These are phyloP conservation scores for Tritrichomonas musculus DNA, from an alignment of 208 protist species.

Conservation along the genomic window DNA sequence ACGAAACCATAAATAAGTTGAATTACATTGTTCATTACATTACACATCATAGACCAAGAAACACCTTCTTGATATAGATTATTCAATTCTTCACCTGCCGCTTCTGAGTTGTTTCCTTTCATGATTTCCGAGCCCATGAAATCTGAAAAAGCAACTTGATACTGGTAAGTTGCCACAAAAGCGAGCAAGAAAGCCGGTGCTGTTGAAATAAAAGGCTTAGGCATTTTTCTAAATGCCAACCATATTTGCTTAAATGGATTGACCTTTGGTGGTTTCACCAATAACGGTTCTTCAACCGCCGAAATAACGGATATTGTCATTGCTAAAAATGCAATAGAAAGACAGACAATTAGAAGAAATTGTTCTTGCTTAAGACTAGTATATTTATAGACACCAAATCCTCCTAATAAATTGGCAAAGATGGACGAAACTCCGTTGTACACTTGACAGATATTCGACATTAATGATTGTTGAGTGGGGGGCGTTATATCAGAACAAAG, in stretches of 20 bases:
- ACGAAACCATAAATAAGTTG: neutral
- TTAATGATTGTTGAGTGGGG: neutral
- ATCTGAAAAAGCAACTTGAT: neutral
- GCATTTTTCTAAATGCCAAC: neutral
- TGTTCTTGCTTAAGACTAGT: neutral
- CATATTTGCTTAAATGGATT: constrained; percentile 8
- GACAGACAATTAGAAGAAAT: neutral
- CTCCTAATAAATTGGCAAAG: neutral
- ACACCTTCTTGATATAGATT: too few species aligned
- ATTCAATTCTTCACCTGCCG: too few species aligned
- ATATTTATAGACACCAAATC: neutral
- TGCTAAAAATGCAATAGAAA: neutral
- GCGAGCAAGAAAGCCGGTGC: neutral
- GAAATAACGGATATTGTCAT: neutral
- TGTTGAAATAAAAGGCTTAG: neutral
- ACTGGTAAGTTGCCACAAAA: neutral
- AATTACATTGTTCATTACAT: too few species aligned
- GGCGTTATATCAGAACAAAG: neutral
- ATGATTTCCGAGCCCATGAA: neutral
- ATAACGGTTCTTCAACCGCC: neutral
- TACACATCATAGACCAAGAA: too few species aligned
- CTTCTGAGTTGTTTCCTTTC: too few species aligned
- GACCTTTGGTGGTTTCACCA: neutral
- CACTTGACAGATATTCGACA: neutral
- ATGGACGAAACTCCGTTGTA: neutral